phyloP scores from a whole-genome alignment of 768 basidiomycete genomes.

The Rhizopogon rudus region DNA sequence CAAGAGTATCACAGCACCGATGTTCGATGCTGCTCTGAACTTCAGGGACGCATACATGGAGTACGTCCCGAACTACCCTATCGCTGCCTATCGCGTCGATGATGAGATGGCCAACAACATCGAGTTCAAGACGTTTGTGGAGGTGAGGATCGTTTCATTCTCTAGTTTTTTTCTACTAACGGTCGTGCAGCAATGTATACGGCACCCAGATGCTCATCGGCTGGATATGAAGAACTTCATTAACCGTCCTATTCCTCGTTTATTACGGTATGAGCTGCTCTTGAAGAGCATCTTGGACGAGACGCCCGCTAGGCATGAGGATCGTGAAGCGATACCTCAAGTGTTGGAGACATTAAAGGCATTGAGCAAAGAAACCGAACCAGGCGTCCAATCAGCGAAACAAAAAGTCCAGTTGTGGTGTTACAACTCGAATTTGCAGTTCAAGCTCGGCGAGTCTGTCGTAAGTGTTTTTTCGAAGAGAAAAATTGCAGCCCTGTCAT shows the following conservation, averaged over 20 bases:
- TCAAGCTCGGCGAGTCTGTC: conserved; percentile 73
- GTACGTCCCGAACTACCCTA: conserved; percentile 91
- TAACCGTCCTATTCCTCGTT: conserved; percentile 84
- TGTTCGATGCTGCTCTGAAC: conserved; percentile 86
- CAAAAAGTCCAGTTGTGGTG: conserved; percentile 89
- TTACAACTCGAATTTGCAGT: conserved; percentile 73
- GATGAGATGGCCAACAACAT: conserved; percentile 82
- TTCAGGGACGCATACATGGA: conserved; percentile 93
- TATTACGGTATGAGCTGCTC: conserved; percentile 85
- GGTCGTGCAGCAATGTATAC: conserved; percentile 36
- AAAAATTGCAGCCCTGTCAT: too few species aligned
- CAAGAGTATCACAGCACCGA: conserved; percentile 72
- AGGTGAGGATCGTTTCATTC: conserved; percentile 41
- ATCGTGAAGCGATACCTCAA: conserved; percentile 75
- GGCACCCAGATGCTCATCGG: conserved; percentile 73
- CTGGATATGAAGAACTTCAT: conserved; percentile 93
- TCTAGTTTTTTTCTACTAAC: conserved; percentile 1
- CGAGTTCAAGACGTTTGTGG: conserved; percentile 77
- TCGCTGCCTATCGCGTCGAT: conserved; percentile 82
- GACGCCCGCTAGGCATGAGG: conserved; percentile 71
- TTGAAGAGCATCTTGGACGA: conserved; percentile 77
- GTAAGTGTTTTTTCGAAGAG: conserved; percentile 26
- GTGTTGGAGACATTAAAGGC: conserved; percentile 85
- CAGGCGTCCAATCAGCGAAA: conserved; percentile 80
- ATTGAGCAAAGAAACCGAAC: conserved; percentile 83